Evolutionary conservation across 169 alveolate genomes (phyloP), one percentile per base, ranked within the genome.

Genomic region (Cryptosporidium canis): DNA sequence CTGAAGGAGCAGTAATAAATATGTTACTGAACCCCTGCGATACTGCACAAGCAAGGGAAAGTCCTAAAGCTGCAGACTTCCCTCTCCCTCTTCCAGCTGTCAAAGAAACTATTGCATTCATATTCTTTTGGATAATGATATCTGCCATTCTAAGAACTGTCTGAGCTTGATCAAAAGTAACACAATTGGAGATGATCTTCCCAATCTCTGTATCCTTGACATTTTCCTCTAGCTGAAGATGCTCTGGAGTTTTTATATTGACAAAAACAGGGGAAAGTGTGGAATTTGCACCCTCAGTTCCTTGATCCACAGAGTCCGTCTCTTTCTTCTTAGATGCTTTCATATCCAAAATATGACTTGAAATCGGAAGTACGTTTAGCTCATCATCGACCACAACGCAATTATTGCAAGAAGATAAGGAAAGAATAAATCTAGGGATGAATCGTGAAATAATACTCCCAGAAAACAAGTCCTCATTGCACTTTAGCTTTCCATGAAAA

Each of bases 51-150:
- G 99, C 95, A 16, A 97, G 93, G 44, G 97, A 91, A 47, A 98
- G 72, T 5, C 99, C 99, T 29, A 98, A 93, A 2, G 99, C 96
- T 53, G 99, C 98, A n/a, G 98, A 95, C 93, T 99, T 99, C 1
- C 99, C 99, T 70, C 99, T 94, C 3, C 99, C 99, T 83, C 99
- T 94, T 14, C 98, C 99, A 2, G 99, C 99, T 1, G 99, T 96
- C 21, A 98, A 58, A 0, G 64, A 72, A 65, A 70, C 39, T 43
- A 71, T 67, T 61, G 92, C 92, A 90, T 92, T 92, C 72, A 91
- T 84, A 70, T 92, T 85, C 90, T 92, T 95, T 93, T 93, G 94
- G 1, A 95, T 90, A 3, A 92, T 92, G 3, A 83, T 85, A 72
- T 93, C 95, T 29, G 94, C 94, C 56, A 96, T 85, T 47, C 93